Base-by-base conservation (phyloP, 768 basidiomycete species). In the Coprinopsis sp. region DNA sequence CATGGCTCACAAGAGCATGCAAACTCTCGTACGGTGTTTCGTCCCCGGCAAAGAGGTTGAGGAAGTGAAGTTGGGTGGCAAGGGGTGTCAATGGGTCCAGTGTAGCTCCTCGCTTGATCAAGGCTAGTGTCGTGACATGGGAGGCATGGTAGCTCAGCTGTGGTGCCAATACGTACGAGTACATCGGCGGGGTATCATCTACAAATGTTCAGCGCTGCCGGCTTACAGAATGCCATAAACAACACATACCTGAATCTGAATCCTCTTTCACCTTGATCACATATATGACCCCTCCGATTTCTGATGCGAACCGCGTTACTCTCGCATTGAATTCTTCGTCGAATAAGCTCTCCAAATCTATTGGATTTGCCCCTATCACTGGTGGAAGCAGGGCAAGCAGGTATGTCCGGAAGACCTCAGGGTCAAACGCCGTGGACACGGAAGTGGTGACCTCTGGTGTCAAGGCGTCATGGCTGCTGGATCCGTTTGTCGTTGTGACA, bases 1-100 rank as follows among this genome's bases (percentile, higher is more conserved):
- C 96, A 46, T 79, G 84, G 59, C 94, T 96, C 14, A 99, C 91
- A 18, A 99, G 79, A 8, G 92, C 91, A 61, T 98, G 95, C 23
- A 99, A 66, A 59, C 91, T 89, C 65, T 98, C 95, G 59, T 98
- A 99, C 0, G 95, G 93, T 1, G 88, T 90, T 50, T 88, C 84
- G 36, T 89, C 87, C 12, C 86, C 84, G 19, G 85, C 88, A 55
- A 90, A 97, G 13, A 98, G 76, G 57, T 94, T 97, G 37, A 98
- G 72, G 47, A 98, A 84, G 54, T 96, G 92, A 10, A 97, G 74
- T 61, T 99, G 95, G 2, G 77, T 69, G 2, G 91, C 81, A 4
- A 98, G 77, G 1, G 94, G 86, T 6, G 74, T 70, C n/a, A 80
- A 61, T 4, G 88, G 76, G 66, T 96, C 93, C 33, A 99, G 76